phyloP scores from a whole-genome alignment of 306 rosid species.

The Urtica urens region DNA sequence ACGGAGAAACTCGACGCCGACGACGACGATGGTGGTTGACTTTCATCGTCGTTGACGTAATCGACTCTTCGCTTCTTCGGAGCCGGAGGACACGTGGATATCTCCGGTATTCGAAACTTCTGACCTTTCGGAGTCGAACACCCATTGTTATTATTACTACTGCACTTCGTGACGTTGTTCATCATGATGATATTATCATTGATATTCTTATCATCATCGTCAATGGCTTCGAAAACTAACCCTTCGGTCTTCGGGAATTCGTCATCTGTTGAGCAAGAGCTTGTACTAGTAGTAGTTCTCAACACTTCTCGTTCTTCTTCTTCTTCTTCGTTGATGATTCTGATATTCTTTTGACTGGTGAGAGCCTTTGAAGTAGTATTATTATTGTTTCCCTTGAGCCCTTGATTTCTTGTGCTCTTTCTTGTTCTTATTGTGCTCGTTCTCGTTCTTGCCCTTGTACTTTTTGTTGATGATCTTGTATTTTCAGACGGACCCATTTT shows the following conservation, averaged over 20 bases:
- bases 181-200: not conserved
- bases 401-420: not conserved
- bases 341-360: not conserved
- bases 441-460: slow-evolving; percentile 24
- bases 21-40: too few relatives aligned
- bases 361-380: not conserved
- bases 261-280: slow-evolving; percentile 21
- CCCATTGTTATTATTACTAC: not conserved
- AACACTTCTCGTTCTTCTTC: not conserved
- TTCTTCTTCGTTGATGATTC: slow-evolving; percentile 3
- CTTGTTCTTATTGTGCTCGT: slow-evolving; percentile 28
- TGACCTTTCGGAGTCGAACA: slow-evolving; percentile 84
- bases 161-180: not conserved
- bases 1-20: slow-evolving; percentile 37
- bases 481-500: slow-evolving; percentile 44
- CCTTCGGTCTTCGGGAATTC: slow-evolving; percentile 20
- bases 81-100: slow-evolving; percentile 74
- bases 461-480: too few relatives aligned
- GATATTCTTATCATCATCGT: slow-evolving; percentile 18
- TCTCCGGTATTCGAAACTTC: slow-evolving; percentile 64
- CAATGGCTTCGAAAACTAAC: slow-evolving; percentile 25
- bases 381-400: not conserved
- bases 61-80: slow-evolving; percentile 64
- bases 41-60: too few relatives aligned
- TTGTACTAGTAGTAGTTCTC: slow-evolving; percentile 8